Evolutionary conservation across 805 yeast genomes (phyloP).

Genomic region (Sugiyamaella lignohabitans): DNA sequence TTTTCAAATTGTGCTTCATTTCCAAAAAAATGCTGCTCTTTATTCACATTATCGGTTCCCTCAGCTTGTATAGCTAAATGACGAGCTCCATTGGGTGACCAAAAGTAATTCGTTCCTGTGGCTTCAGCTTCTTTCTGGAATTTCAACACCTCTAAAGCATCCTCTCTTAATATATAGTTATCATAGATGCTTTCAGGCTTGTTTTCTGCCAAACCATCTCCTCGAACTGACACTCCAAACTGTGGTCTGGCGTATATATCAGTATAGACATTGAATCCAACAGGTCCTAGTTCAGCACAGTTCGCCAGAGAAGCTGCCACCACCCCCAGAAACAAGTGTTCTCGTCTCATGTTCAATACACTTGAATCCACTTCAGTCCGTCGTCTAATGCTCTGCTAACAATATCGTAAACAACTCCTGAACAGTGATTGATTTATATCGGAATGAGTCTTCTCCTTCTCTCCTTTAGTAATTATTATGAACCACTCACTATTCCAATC

Average conservation of each 20-base stretch:
- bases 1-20: not conserved
- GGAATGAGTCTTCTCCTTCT: no score
- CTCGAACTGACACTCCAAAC: constrained; percentile 3
- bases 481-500: no score
- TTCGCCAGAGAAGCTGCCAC: not conserved
- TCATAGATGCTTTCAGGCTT: not conserved
- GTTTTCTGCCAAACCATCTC: not conserved
- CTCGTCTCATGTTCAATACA: no score
- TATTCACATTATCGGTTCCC: not conserved
- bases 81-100: no score
- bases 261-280: constrained; percentile 10
- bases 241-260: constrained; percentile 13
- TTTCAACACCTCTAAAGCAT: constrained; percentile 2
- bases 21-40: no score
- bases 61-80: not conserved
- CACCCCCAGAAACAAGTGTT: not conserved
- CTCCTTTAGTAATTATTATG: no score
- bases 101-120: no score
- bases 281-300: not conserved
- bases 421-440: no score
- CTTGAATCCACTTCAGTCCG: no score
- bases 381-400: no score
- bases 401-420: no score
- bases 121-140: not conserved
- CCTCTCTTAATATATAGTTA: constrained; percentile 3